A percentile compares a stretch with the other conserved stretches of the same genome.
These are phyloP conservation scores for Cnidoscolus chayamansa DNA, from an alignment of 441 rosid species.

Conservation along the genomic window DNA sequence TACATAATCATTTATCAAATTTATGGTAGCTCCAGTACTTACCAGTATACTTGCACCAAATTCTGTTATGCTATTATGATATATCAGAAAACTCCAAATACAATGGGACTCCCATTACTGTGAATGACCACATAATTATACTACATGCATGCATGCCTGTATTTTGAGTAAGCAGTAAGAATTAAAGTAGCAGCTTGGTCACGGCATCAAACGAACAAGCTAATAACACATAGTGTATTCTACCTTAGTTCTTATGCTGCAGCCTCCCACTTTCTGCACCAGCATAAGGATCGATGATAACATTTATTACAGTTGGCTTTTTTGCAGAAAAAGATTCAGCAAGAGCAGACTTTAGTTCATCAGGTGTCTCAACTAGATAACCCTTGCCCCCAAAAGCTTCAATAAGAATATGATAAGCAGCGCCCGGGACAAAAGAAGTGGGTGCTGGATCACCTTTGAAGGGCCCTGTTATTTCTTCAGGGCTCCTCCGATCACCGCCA, in stretches of 20 bases:
- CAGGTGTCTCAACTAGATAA: slow-evolving; percentile 74
- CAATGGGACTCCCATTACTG: not conserved
- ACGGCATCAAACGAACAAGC: not conserved
- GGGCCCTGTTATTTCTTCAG: slow-evolving; percentile 78
- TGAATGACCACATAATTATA: not conserved
- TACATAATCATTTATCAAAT: not conserved
- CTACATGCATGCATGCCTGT: not conserved
- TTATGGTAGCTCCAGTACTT: not conserved
- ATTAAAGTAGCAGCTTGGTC: not conserved
- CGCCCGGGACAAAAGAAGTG: slow-evolving; percentile 84
- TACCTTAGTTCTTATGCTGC: slow-evolving; percentile 81
- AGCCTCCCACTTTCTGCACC: slow-evolving; percentile 94
- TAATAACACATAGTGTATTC: not conserved
- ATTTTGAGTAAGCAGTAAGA: not conserved
- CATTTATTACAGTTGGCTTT: slow-evolving; percentile 79
- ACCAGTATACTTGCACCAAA: not conserved
- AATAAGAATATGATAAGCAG: slow-evolving; percentile 66
- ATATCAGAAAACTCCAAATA: not conserved
- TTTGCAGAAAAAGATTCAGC: slow-evolving; percentile 62
- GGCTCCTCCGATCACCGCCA: slow-evolving; percentile 82
- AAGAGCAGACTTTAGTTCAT: slow-evolving; percentile 72
- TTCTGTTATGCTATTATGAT: not conserved
- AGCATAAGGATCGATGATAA: slow-evolving; percentile 75
- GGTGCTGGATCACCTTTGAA: slow-evolving; percentile 90
- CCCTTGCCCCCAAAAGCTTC: slow-evolving; percentile 97